phyloP scores from a whole-genome alignment of 305 asterid species.

The Solanum chacoense region DNA sequence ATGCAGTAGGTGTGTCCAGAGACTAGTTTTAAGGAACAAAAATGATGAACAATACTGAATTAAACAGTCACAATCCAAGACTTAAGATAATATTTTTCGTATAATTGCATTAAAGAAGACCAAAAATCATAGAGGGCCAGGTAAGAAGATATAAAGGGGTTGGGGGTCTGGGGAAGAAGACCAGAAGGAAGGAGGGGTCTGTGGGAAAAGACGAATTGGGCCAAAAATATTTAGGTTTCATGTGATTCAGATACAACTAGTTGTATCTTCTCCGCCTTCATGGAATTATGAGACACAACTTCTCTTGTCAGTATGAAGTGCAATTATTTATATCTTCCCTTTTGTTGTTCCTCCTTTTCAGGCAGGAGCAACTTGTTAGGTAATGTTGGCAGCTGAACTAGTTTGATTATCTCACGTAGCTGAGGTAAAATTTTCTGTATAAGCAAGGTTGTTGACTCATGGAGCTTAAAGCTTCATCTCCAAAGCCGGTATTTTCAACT shows the following conservation, averaged over 20 bases:
- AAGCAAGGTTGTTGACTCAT: slow-evolving; percentile 15
- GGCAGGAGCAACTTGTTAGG: background rate
- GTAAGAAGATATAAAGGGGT: background rate
- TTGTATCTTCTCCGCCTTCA: background rate
- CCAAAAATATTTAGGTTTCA: background rate
- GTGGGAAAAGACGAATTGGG: background rate
- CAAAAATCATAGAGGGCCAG: background rate
- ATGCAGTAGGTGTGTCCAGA: background rate
- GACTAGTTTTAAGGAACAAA: background rate
- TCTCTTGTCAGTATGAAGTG: background rate
- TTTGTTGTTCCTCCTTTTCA: background rate
- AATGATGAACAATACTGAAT: background rate
- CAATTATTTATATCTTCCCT: background rate
- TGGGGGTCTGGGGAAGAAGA: background rate
- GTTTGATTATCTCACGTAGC: background rate
- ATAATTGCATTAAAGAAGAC: background rate
- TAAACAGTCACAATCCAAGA: background rate
- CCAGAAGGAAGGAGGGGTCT: background rate
- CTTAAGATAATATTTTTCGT: background rate
- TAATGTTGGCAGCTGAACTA: slow-evolving; percentile 2
- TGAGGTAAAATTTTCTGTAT: background rate
- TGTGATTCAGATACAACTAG: background rate
- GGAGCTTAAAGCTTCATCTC: slow-evolving; percentile 74
- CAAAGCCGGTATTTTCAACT: slow-evolving; percentile 52
- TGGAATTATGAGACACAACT: background rate